Percentiles rank a stretch among this genome's conserved stretches.
These are phyloP conservation scores for Glutinoglossum americanum DNA, from an alignment of 495 filamentous ascomycete genomes.

Conservation along the genomic window DNA sequence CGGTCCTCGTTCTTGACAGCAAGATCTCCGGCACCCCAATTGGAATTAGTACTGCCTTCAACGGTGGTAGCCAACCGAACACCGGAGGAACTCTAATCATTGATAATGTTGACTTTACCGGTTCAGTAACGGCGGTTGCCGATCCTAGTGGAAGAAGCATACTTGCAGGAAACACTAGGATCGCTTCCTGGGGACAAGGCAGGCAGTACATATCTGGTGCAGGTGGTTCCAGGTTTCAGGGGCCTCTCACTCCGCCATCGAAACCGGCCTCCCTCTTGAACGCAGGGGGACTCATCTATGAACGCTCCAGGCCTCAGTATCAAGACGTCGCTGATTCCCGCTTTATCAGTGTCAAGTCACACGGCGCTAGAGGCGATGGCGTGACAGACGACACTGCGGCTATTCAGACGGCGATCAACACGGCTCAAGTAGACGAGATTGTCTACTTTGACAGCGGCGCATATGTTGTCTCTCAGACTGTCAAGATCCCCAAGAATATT, in stretches of 20 bases:
- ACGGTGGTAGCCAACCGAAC: conserved; percentile 29
- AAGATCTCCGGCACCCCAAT: conserved; percentile 48
- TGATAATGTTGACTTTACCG: conserved; percentile 66
- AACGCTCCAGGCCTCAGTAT: conserved; percentile 57
- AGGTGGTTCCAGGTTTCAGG: conserved; percentile 25
- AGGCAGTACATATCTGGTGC: conserved; percentile 31
- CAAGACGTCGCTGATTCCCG: conserved; percentile 28
- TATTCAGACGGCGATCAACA: conserved; percentile 53
- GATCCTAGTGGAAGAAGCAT: conserved; percentile 31
- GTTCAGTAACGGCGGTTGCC: conserved; percentile 34
- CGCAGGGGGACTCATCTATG: conserved; percentile 32
- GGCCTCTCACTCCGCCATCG: conserved; percentile 21
- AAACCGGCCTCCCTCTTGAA: conserved; percentile 39
- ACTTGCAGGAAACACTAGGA: conserved; percentile 41
- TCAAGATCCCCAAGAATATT: conserved; percentile 62
- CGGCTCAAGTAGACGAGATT: conserved; percentile 34
- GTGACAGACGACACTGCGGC: conserved; percentile 42
- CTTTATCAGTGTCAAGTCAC: conserved; percentile 57
- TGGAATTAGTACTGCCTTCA: conserved; percentile 53
- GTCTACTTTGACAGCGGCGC: conserved; percentile 86
- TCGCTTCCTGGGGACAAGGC: conserved; percentile 57
- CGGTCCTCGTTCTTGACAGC: conserved; percentile 63
- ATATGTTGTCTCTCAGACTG: conserved; percentile 65
- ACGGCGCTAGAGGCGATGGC: conserved; percentile 65
- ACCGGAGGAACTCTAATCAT: conserved; percentile 63